These are phyloP conservation scores for Populus hybrid DNA, from an alignment of 441 rosid genomes.

Conservation along the genomic window DNA sequence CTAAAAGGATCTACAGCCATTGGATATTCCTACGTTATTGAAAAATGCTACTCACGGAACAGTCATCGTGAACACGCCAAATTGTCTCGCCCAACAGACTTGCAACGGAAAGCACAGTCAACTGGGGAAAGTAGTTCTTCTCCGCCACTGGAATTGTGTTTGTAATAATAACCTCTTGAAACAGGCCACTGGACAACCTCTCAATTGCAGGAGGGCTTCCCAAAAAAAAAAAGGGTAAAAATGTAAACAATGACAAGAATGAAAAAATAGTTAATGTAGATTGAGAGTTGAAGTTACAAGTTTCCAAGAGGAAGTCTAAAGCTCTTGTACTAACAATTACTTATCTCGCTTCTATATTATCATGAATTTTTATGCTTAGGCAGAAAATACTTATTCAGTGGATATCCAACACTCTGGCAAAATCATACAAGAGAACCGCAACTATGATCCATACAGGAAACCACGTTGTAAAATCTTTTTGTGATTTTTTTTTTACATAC, in stretches of 20 bases:
- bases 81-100: conserved; percentile 82
- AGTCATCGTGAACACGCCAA: conserved; percentile 91
- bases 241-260: not conserved
- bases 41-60: conserved; percentile 47
- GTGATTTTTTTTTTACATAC: not conserved
- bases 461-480: not conserved
- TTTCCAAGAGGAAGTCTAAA: not conserved
- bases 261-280: not conserved
- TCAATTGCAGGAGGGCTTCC: conserved; percentile 82
- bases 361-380: not conserved
- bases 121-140: conserved; percentile 71
- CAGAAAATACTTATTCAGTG: not conserved
- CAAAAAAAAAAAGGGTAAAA: not conserved
- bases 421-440: not conserved
- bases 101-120: conserved; percentile 79
- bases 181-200: conserved; percentile 76
- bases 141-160: conserved; percentile 67
- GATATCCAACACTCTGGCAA: not conserved
- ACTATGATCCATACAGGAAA: not conserved
- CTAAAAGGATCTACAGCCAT: not conserved
- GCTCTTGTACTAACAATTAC: not conserved
- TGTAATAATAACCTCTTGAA: conserved; percentile 86
- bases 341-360: not conserved
- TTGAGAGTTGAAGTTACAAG: not conserved
- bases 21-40: not conserved